phyloP scores from a whole-genome alignment of 2,329 filamentous ascomycete genomes.

The Thermomyces lanuginosus region DNA sequence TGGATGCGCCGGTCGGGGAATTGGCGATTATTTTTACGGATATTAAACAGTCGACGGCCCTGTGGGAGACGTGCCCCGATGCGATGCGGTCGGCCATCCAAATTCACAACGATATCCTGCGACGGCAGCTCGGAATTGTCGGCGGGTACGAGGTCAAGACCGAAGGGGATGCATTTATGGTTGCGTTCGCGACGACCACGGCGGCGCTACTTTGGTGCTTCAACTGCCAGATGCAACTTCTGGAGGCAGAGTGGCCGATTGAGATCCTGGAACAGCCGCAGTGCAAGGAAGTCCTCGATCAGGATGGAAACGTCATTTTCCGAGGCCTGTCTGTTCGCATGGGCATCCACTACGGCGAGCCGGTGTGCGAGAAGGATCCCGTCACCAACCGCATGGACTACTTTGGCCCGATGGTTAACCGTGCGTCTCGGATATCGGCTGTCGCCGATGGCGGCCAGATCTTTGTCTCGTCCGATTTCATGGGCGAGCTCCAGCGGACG shows the following conservation, averaged over 20 bases:
- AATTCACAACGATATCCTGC: slow-evolving; percentile 93
- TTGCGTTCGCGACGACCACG: slow-evolving; percentile 91
- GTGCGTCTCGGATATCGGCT: slow-evolving; percentile 80
- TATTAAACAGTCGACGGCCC: slow-evolving; percentile 91
- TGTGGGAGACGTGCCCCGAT: slow-evolving; percentile 90
- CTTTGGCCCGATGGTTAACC: slow-evolving; percentile 98
- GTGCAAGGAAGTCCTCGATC: slow-evolving; percentile 66
- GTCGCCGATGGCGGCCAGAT: slow-evolving; percentile 95
- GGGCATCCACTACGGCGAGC: slow-evolving; percentile 91
- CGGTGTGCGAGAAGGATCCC: slow-evolving; percentile 87
- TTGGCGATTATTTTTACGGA: slow-evolving; percentile 94
- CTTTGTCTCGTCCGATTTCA: slow-evolving; percentile 91
- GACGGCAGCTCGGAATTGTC: slow-evolving; percentile 77
- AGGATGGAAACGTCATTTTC: slow-evolving; percentile 80
- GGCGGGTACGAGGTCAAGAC: slow-evolving; percentile 99
- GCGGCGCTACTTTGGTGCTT: slow-evolving; percentile 93
- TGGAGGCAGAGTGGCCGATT: slow-evolving; percentile 82
- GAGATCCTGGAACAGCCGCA: slow-evolving; percentile 79
- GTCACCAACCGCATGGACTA: slow-evolving; percentile 98
- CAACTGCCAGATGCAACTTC: slow-evolving; percentile 71
- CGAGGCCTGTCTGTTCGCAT: slow-evolving; percentile 88
- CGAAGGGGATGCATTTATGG: slow-evolving; percentile 98
- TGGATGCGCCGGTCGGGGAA: slow-evolving; percentile 78
- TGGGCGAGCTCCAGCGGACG: slow-evolving; percentile 83
- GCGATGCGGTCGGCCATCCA: slow-evolving; percentile 96